These are phyloP conservation scores for Tetrapisispora arboricola DNA, from an alignment of 805 yeast genomes.

Conservation along the genomic window DNA sequence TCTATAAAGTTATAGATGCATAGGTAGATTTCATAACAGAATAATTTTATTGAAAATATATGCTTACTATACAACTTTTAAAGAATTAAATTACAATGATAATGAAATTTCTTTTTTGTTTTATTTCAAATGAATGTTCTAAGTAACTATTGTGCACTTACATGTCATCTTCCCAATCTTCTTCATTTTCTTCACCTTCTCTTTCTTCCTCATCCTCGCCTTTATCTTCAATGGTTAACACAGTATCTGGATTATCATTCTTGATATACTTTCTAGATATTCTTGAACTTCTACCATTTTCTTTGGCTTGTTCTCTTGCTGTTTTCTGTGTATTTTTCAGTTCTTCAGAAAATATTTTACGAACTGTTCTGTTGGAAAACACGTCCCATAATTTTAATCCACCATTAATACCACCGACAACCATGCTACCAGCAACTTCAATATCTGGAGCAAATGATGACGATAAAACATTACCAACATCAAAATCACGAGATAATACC, in stretches of 20 bases:
- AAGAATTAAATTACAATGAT: neutral
- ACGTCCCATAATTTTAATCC: conserved; percentile 89
- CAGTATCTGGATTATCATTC: conserved; percentile 39
- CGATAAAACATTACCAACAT: conserved; percentile 83
- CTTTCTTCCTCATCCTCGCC: conserved; percentile 53
- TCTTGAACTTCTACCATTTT: conserved; percentile 55
- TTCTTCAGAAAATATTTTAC: conserved; percentile 55
- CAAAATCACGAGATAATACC: conserved; percentile 86
- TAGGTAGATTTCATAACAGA: no score
- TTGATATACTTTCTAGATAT: conserved; percentile 61
- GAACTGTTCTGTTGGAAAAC: conserved; percentile 69
- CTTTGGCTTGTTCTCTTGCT: conserved; percentile 50
- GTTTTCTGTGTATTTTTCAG: conserved; percentile 41
- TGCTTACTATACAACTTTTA: neutral
- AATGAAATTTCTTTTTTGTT: neutral
- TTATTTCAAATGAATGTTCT: neutral
- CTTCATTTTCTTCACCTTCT: conserved; percentile 34
- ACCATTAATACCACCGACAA: conserved; percentile 78
- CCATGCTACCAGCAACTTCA: conserved; percentile 75
- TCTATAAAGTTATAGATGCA: no score
- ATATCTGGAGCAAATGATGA: conserved; percentile 77
- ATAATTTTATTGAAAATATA: neutral
- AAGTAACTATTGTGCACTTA: neutral
- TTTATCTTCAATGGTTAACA: conserved; percentile 55
- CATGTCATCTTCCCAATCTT: conserved; percentile 4